Evolutionary conservation across 345 rosid genomes (phyloP).

Genomic region (Lepidium aucheri): DNA sequence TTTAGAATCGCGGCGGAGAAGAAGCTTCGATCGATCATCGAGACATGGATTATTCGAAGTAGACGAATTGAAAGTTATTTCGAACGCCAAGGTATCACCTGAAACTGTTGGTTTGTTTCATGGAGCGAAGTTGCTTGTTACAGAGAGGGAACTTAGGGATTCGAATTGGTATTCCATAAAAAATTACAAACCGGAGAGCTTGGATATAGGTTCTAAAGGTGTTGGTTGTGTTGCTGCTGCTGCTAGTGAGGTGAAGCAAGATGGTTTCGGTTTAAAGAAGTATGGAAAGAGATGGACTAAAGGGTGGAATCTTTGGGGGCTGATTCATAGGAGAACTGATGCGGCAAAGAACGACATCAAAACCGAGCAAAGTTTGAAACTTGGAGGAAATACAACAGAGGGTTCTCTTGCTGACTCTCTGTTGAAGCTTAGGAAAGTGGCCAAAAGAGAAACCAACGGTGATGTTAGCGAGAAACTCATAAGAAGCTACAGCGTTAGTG

Average conservation of each 20-base stretch:
- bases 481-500: slow-evolving; percentile 53
- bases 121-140: slow-evolving; percentile 55
- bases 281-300: slow-evolving; percentile 21
- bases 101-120: slow-evolving; percentile 52
- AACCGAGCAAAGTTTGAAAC: slow-evolving; percentile 24
- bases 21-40: slow-evolving; percentile 63
- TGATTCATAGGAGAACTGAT: slow-evolving; percentile 37
- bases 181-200: slow-evolving; percentile 31
- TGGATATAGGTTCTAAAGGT: slow-evolving; percentile 38
- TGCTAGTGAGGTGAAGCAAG: slow-evolving; percentile 41
- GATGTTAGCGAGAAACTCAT: slow-evolving; percentile 56
- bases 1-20: slow-evolving; percentile 51
- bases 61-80: slow-evolving; percentile 46
- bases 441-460: slow-evolving; percentile 36
- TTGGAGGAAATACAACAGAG: slow-evolving; percentile 35
- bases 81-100: slow-evolving; percentile 61
- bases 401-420: slow-evolving; percentile 38
- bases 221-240: slow-evolving; percentile 37
- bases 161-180: slow-evolving; percentile 54
- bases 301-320: slow-evolving; percentile 68
- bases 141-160: slow-evolving; percentile 47
- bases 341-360: slow-evolving; percentile 29
- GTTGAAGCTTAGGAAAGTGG: slow-evolving; percentile 38
- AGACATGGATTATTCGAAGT: slow-evolving; percentile 48
- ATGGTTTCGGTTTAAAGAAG: slow-evolving; percentile 32